Evolutionary conservation across 2,329 filamentous ascomycete genomes (phyloP), one percentile per base, ranked within the genome.

Genomic region (Geosmithia flava): DNA sequence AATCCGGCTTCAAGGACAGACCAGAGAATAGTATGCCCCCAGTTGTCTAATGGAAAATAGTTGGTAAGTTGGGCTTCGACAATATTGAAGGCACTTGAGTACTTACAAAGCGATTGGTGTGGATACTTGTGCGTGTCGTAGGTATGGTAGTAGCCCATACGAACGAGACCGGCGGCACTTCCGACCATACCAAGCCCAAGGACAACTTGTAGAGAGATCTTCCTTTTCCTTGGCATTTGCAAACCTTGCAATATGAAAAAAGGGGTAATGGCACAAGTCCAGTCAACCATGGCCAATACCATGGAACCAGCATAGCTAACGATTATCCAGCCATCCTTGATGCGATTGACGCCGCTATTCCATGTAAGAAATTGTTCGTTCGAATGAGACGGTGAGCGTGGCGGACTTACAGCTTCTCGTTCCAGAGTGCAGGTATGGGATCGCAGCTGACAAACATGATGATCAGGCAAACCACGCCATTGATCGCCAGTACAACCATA

Each of bases 221-320:
- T 61, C 20, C 51, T 51, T 0, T 55, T 48, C 3, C 46, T 51
- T 0, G 54, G 50, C 55, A 62, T 61, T 42, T 61, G 58, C 1
- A 62, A 17, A 0, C 51, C 50, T 16, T 49, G 45, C 1, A 63
- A 45, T 3, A 62, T 55, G 46, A 62, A 62, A 47, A 60, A 59
- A 0, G 60, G 60, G 2, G 55, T 55, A 6, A 54, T 56, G 11
- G 58, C 59, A 23, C 55, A 60, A 1, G 53, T 50, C 58, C 59
- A 61, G 39, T 62, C 60, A 0, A 56, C 52, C 1, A 54, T 47
- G 3, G 57, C 56, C 16, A 56, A 55, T 5, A 57, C 52, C 3
- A 52, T 48, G 0, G 58, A 54, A 3, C 53, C 54, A 20, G 52
- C 47, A 20, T 53, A 53, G 43, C 55, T 55, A 37, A 57, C 48